Evolutionary conservation across 2,329 filamentous ascomycete genomes (phyloP), one percentile per base, ranked within the genome.

Genomic region (Aspergillus flavus): DNA sequence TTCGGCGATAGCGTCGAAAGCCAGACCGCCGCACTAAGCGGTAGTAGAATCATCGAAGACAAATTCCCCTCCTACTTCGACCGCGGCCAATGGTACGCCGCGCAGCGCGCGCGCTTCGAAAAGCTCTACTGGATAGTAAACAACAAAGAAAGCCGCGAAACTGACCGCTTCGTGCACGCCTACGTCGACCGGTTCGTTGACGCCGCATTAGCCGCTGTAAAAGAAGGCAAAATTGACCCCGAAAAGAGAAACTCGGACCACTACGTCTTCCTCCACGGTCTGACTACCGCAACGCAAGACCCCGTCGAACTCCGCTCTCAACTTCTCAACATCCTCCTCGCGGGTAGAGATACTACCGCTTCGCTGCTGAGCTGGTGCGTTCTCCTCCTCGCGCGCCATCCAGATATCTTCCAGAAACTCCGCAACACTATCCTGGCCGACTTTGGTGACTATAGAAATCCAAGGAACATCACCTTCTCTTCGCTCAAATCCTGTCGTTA

Each of bases 1-100:
- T 86, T 97, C 2, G 94, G 94, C 4, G 83, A 88, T 64, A 91
- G 91, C 66, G 89, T 94, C 23, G 86, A 85, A 54, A 88, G 85
- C 68, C 78, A 81, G 58, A 61, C 76, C 14, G 72, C 71, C 39
- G 75, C 74, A 2, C 58, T 78, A 4, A 69, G 80, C 34, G 61
- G 57, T 50, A 65, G 58, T 10, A 56, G 46, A 28, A 59, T 59
- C 10, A 2, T 82, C 84, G 61, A 85, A 86, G 58, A 68, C 30
- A 67, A 72, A n/a, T 79, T 80, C 62, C 72, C 74, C 45, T 55
- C 55, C 23, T 71, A 72, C 59, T 80, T 80, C 62, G 78, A 80
- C 61, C 71, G 58, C n/a, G 61, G 63, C 21, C 75, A 76, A 64
- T 73, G 70, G 70, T 69, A 73, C 53, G 69, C 71, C 30, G 72